These are phyloP conservation scores for Ceriops decandra DNA, from an alignment of 345 rosid species.

Conservation along the genomic window DNA sequence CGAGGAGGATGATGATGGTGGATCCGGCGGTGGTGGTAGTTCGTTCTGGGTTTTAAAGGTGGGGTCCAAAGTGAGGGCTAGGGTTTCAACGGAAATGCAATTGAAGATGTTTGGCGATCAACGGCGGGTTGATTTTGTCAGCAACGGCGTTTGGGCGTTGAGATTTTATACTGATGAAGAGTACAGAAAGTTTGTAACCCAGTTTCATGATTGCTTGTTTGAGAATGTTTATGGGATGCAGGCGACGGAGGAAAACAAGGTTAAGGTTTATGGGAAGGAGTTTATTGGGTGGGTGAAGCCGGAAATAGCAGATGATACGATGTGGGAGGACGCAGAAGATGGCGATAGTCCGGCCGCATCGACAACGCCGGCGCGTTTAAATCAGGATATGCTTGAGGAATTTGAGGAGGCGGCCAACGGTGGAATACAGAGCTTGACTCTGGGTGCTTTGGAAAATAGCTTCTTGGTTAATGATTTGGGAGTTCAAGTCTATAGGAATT, in stretches of 20 bases:
- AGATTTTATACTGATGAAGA: constrained; percentile 62
- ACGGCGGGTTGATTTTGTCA: constrained; percentile 70
- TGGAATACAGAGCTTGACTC: constrained; percentile 82
- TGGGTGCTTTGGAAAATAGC: constrained; percentile 87
- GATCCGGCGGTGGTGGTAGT: constrained; percentile 22
- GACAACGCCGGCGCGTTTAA: constrained; percentile 27
- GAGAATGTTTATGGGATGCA: constrained; percentile 72
- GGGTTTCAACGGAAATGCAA: constrained; percentile 74
- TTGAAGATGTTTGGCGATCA: constrained; percentile 87
- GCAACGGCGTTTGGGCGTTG: constrained; percentile 85
- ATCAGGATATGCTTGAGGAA: constrained; percentile 60
- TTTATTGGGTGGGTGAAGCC: constrained; percentile 90
- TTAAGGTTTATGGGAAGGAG: constrained; percentile 81
- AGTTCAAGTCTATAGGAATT: constrained; percentile 79
- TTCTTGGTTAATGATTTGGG: constrained; percentile 86
- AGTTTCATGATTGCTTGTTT: constrained; percentile 69
- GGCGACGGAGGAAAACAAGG: constrained; percentile 64
- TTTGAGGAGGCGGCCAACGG: constrained; percentile 87
- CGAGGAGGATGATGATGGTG: constrained; percentile 34
- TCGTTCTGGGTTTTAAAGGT: constrained; percentile 63
- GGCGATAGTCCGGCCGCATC: constrained; percentile 18
- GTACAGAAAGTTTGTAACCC: constrained; percentile 58
- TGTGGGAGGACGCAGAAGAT: constrained; percentile 91
- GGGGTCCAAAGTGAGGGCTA: constrained; percentile 59
- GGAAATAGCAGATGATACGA: constrained; percentile 77